Evolutionary conservation across 345 rosid genomes (phyloP), one percentile per base, ranked within the genome.

Genomic region (Ceriops zippeliana): DNA sequence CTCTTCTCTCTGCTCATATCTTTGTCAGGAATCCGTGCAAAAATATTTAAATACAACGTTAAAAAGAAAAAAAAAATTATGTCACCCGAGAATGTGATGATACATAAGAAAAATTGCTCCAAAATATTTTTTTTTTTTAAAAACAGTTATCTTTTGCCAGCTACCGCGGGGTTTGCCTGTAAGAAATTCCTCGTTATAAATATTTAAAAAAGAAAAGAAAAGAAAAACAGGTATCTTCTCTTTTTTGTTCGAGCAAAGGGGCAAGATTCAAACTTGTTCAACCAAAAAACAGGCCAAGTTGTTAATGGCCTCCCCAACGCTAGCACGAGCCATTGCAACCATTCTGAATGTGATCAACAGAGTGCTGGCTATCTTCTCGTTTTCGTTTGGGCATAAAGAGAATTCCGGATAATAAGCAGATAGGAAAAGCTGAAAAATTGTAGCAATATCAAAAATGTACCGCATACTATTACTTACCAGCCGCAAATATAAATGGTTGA

Each of bases 1-100:
- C 68, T 80, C 79, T 78, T 78, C 79, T 78, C 74, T 73, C 79
- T 61, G 79, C 66, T 80, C 90, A 85, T 81, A 38, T 78, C 76
- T 66, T 60, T 60, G 26, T 49, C 53, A 26, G 28, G 27, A 35
- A 15, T 56, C 19, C 28, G 28, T 24, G 6, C 31, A 24, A 38
- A 38, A 10, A 37, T 37, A 37, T 37, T 9, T 1, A 42, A 42
- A 42, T 10, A 42, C 47, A 42, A 11, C 47, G 16, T 42, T 11
- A 10, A 38, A 38, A 32, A 32, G 1, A 5, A 5, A 32, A 38
- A 32, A 38, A 11, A 42, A 42, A 42, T 38, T 38, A 11, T 38
- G 2, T 38, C 47, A 38, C 47, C 47, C 47, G 47, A 38, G 15
- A 7, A 37, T 37, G 13, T 37, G 42, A 37, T 37, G 42, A 37